phyloP scores from a whole-genome alignment of 805 yeast genomes.

The Candida namnaoensis region DNA sequence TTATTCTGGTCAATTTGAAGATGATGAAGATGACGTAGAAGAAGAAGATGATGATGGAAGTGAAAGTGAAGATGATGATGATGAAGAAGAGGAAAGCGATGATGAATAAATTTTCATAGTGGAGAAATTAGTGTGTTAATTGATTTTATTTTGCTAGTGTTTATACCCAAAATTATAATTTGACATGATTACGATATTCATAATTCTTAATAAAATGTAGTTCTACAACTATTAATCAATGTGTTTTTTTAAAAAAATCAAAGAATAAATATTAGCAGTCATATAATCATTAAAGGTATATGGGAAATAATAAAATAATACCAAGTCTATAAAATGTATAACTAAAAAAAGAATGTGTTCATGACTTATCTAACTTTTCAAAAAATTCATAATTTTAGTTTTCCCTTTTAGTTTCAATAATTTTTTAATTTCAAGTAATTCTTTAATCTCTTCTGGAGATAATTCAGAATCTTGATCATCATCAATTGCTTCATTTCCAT shows the following conservation, averaged over 20 bases:
- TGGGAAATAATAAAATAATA: too few species aligned
- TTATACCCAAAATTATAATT: too few species aligned
- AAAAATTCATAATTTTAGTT: conserved; percentile 52
- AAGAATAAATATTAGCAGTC: too few species aligned
- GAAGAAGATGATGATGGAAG: conserved; percentile 7
- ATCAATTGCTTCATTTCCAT: conserved; percentile 3
- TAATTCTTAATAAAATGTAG: too few species aligned
- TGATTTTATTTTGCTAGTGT: too few species aligned
- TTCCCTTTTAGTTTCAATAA: conserved; percentile 65
- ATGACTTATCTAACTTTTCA: conserved; percentile 19
- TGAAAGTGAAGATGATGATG: conserved; percentile 9
- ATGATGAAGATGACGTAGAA: conserved; percentile 3
- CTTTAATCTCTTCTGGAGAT: conserved; percentile 32
- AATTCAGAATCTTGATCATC: not conserved
- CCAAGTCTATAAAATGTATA: not conserved
- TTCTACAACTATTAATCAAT: too few species aligned
- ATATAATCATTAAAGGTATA: too few species aligned
- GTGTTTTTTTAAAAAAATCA: too few species aligned
- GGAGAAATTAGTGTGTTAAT: too few species aligned
- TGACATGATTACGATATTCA: too few species aligned
- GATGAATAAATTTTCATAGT: too few species aligned
- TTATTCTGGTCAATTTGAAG: conserved; percentile 19
- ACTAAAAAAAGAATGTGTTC: not conserved
- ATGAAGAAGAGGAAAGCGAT: not conserved
- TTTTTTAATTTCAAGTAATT: conserved; percentile 45